phyloP scores from a whole-genome alignment of 2,329 filamentous ascomycete species.

The Pseudopithomyces chartarum region DNA sequence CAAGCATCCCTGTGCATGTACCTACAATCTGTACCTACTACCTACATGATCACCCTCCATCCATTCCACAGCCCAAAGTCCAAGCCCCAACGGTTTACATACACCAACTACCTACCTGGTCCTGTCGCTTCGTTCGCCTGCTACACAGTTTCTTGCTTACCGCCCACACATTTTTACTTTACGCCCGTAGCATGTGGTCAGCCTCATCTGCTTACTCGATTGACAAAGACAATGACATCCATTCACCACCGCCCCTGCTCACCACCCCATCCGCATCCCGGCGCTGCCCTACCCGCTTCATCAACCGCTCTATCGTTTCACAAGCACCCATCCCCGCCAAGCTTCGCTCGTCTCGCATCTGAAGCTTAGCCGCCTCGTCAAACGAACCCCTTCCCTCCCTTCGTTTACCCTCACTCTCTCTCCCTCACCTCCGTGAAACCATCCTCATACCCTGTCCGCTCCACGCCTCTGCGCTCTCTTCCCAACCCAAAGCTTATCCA shows the following conservation, averaged over 20 bases:
- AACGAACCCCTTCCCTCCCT: background rate
- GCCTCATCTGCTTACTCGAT: too few species aligned
- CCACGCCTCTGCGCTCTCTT: background rate
- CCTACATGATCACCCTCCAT: too few species aligned
- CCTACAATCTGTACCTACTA: too few species aligned
- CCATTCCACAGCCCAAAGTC: too few species aligned
- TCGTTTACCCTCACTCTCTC: background rate
- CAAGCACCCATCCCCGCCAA: background rate
- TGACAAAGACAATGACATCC: background rate
- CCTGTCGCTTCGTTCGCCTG: too few species aligned
- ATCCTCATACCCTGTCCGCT: too few species aligned
- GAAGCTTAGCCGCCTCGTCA: constrained; percentile 4
- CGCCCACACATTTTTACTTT: too few species aligned
- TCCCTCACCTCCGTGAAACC: background rate
- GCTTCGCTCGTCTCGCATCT: background rate
- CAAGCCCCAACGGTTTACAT: too few species aligned
- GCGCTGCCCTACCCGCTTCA: background rate
- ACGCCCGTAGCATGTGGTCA: too few species aligned
- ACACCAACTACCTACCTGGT: too few species aligned
- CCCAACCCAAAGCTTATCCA: background rate
- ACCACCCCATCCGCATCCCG: background rate
- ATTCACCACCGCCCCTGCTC: background rate
- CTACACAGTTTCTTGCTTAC: too few species aligned
- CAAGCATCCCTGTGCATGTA: background rate
- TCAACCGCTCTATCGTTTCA: background rate